Evolutionary conservation across 441 rosid genomes (phyloP).

Genomic region (Euphorbia schlechtendalii): DNA sequence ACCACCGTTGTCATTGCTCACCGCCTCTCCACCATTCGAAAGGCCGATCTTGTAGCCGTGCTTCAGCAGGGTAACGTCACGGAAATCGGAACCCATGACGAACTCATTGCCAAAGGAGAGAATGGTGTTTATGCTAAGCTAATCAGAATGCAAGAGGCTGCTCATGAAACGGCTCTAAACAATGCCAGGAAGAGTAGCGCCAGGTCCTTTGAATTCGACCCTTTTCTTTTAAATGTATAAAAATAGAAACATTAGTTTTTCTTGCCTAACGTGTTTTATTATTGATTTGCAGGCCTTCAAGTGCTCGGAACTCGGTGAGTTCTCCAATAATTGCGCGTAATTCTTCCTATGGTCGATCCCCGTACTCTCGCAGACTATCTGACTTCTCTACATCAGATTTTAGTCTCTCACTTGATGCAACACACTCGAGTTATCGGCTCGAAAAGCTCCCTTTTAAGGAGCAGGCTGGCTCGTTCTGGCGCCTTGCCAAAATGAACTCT

Average conservation of each 20-base stretch:
- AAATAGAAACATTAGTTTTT: not conserved
- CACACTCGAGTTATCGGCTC: constrained; percentile 62
- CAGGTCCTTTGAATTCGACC: constrained; percentile 37
- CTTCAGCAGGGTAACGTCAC: constrained; percentile 93
- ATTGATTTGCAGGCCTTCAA: constrained; percentile 71
- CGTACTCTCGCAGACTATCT: constrained; percentile 89
- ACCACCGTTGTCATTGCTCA: constrained; percentile 96
- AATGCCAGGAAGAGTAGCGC: constrained; percentile 99
- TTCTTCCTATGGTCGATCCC: constrained; percentile 96
- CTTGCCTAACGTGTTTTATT: constrained; percentile 15
- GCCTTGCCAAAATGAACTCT: constrained; percentile 94
- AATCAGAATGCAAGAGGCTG: constrained; percentile 87
- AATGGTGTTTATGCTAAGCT: constrained; percentile 87
- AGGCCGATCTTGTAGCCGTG: constrained; percentile 97
- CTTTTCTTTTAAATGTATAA: not conserved
- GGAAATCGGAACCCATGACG: constrained; percentile 92
- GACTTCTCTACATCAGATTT: constrained; percentile 98
- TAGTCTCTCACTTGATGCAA: constrained; percentile 76
- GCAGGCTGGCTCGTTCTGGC: constrained; percentile 90
- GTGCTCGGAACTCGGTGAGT: constrained; percentile 98
- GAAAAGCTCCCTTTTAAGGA: constrained; percentile 92
- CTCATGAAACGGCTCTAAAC: constrained; percentile 86
- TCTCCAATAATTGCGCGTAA: constrained; percentile 95
- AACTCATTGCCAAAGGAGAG: constrained; percentile 85
- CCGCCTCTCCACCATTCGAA: constrained; percentile 92